Conservation (phyloP, 2,329 filamentous ascomycete species). For the Pestalotiopsis sp. region DNA sequence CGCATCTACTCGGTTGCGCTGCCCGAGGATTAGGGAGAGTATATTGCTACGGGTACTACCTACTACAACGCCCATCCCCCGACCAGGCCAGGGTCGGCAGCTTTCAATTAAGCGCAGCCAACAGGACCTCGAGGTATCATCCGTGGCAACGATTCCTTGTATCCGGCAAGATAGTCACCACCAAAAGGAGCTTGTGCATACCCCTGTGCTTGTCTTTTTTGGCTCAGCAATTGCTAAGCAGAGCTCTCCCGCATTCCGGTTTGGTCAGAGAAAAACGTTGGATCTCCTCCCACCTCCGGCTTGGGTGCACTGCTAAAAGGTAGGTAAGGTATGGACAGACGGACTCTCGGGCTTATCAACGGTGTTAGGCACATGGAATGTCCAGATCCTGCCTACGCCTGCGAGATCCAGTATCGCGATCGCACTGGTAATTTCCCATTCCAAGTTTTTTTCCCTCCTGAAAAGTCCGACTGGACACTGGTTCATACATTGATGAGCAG, state of each 20-base stretch:
- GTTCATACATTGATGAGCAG: slow-evolving; percentile 1
- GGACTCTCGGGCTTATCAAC: slow-evolving; percentile 9
- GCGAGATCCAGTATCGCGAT: slow-evolving; percentile 4
- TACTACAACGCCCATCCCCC: background rate
- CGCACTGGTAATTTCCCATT: slow-evolving; percentile 12
- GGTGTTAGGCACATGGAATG: slow-evolving; percentile 2
- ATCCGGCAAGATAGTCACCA: background rate
- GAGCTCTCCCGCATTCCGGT: background rate
- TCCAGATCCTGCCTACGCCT: background rate
- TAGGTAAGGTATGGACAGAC: background rate
- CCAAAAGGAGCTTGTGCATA: background rate
- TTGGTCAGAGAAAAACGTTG: background rate
- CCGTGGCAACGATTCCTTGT: background rate
- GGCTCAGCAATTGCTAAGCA: background rate
- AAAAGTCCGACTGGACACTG: slow-evolving; percentile 4
- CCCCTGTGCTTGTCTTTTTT: background rate
- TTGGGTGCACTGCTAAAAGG: background rate
- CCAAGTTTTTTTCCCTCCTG: slow-evolving; percentile 13
- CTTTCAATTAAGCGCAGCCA: slow-evolving; percentile 2
- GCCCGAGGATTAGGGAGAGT: background rate
- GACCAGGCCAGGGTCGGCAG: background rate
- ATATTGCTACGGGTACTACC: background rate
- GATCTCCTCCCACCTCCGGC: background rate
- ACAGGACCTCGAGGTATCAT: background rate
- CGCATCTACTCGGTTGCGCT: background rate